Conservation (phyloP, 768 basidiomycete genomes). For the Boletus barrowsii region DNA sequence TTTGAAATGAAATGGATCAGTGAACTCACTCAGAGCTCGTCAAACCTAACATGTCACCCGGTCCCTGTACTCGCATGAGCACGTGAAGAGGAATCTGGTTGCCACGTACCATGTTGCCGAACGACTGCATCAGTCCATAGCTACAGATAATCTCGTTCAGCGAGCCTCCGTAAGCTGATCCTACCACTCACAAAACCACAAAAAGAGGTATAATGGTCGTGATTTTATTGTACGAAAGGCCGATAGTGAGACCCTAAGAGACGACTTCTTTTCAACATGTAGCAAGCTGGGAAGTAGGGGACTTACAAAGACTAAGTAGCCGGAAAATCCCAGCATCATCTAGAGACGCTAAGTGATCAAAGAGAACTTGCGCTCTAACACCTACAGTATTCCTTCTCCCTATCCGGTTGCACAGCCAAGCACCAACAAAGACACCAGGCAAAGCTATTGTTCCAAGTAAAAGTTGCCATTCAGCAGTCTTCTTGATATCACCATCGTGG, state of each 20-base stretch:
- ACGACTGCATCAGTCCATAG: slow-evolving; percentile 71
- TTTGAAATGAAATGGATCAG: neutral
- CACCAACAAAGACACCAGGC: slow-evolving; percentile 57
- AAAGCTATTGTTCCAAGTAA: slow-evolving; percentile 58
- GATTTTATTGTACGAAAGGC: slow-evolving; percentile 59
- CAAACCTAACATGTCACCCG: slow-evolving; percentile 68
- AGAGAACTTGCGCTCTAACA: neutral
- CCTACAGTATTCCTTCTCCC: slow-evolving; percentile 58
- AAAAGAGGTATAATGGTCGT: slow-evolving; percentile 62
- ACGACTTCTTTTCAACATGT: neutral
- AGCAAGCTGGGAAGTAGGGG: neutral
- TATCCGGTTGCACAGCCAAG: slow-evolving; percentile 47
- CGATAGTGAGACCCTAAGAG: slow-evolving; percentile 48
- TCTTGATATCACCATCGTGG: slow-evolving; percentile 49
- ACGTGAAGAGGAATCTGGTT: neutral
- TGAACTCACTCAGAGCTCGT: slow-evolving; percentile 59
- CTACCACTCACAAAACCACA: slow-evolving; percentile 54
- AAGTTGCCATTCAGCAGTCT: slow-evolving; percentile 69
- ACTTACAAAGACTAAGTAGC: slow-evolving; percentile 60
- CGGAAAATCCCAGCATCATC: slow-evolving; percentile 69
- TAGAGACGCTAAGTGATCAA: slow-evolving; percentile 21
- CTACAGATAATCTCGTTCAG: slow-evolving; percentile 27
- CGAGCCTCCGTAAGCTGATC: neutral
- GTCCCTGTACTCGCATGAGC: slow-evolving; percentile 43
- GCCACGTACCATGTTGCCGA: slow-evolving; percentile 55